Conservation (phyloP, 2,329 filamentous ascomycete genomes). For the Triangularia setosa region DNA sequence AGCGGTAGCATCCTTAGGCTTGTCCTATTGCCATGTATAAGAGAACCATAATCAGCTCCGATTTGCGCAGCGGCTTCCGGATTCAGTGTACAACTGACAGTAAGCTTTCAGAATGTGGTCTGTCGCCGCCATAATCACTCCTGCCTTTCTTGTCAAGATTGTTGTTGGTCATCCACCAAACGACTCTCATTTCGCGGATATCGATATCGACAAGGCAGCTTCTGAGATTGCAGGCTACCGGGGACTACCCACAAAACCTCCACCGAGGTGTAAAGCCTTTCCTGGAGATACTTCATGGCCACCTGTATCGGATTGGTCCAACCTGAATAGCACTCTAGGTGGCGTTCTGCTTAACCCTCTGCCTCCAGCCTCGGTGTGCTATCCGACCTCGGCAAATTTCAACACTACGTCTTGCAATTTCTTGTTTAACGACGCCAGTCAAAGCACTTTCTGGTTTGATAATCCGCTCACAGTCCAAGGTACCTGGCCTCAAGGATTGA, state of each 20-base stretch:
- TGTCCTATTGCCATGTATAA: background rate
- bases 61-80: background rate
- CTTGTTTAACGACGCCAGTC: constrained; percentile 13
- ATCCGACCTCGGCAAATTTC: constrained; percentile 26
- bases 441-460: constrained; percentile 30
- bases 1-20: background rate
- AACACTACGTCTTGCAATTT: constrained; percentile 26
- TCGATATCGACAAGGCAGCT: background rate
- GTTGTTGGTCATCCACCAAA: background rate
- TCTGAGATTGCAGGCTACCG: background rate
- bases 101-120: background rate
- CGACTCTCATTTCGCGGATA: background rate
- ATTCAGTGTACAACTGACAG: background rate
- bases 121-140: background rate
- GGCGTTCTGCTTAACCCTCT: constrained; percentile 31
- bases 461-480: constrained; percentile 31
- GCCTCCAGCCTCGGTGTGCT: constrained; percentile 31
- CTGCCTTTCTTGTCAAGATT: background rate
- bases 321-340: constrained; percentile 28
- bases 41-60: background rate
- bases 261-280: constrained; percentile 3
- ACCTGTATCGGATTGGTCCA: constrained; percentile 23
- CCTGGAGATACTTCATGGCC: constrained; percentile 12
- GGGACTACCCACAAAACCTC: background rate
- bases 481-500: constrained; percentile 32